Conservation (phyloP, 2,329 filamentous ascomycete species). For the Nothomitra cinnamomea region DNA sequence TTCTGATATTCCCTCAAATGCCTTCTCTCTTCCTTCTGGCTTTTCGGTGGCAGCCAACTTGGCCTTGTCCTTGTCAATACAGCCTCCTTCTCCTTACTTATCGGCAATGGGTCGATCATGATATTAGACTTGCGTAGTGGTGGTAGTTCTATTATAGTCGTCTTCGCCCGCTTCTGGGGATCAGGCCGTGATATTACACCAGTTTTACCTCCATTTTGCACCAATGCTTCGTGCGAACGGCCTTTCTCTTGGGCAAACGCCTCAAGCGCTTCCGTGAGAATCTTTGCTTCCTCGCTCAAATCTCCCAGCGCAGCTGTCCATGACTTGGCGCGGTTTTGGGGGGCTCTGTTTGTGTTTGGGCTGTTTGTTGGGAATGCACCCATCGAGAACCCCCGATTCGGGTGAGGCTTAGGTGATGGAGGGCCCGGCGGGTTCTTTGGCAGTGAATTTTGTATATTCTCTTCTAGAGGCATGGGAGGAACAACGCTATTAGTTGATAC, state of each 20-base stretch:
- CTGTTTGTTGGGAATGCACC: constrained; percentile 3
- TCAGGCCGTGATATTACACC: constrained; percentile 16
- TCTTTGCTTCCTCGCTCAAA: constrained; percentile 55
- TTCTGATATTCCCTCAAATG: constrained; percentile 74
- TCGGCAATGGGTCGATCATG: constrained; percentile 69
- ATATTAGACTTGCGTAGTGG: constrained; percentile 57
- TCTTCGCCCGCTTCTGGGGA: not conserved
- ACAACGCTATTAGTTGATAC: not conserved
- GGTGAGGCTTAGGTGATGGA: constrained; percentile 2
- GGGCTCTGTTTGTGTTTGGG: constrained; percentile 16
- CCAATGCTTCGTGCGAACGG: constrained; percentile 30
- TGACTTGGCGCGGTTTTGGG: constrained; percentile 46
- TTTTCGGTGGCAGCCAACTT: constrained; percentile 73
- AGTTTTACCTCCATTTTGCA: constrained; percentile 19
- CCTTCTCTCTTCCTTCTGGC: constrained; percentile 76
- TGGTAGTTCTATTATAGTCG: constrained; percentile 33
- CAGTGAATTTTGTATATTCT: not conserved
- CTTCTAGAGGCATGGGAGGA: not conserved
- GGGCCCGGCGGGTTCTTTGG: not conserved
- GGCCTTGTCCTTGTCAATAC: constrained; percentile 65
- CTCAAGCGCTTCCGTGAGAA: constrained; percentile 64
- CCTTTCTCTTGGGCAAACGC: constrained; percentile 51
- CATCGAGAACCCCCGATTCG: constrained; percentile 1
- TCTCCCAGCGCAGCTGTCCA: constrained; percentile 57
- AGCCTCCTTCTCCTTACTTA: constrained; percentile 75